Conservation (phyloP, 1,284 basidiomycete species). For the Baeospora myosura region DNA sequence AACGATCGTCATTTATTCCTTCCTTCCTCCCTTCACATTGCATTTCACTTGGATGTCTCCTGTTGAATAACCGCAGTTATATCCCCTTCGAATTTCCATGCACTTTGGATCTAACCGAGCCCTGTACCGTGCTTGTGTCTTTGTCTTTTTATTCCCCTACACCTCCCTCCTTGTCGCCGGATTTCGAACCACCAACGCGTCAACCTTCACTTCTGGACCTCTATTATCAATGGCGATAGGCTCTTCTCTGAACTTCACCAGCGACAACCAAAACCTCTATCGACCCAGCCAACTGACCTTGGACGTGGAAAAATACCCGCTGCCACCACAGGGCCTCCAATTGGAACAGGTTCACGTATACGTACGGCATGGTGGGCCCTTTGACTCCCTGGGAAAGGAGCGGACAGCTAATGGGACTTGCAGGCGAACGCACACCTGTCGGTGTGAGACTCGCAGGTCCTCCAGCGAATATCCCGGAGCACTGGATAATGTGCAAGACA, state of each 20-base stretch:
- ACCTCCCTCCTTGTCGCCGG: no score
- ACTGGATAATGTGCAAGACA: constrained; percentile 64
- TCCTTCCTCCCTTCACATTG: no score
- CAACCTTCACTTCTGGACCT: no score
- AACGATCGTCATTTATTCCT: no score
- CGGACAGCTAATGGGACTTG: neutral
- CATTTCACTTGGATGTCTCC: no score
- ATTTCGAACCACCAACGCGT: no score
- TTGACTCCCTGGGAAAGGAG: constrained; percentile 1
- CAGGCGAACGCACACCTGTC: constrained; percentile 71
- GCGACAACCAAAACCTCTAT: constrained; percentile 10
- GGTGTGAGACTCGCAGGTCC: constrained; percentile 53
- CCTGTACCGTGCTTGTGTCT: no score
- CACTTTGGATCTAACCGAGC: no score
- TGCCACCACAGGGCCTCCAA: constrained; percentile 45
- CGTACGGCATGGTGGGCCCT: constrained; percentile 60
- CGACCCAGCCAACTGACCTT: constrained; percentile 36
- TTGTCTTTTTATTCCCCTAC: no score
- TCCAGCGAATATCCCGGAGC: constrained; percentile 58
- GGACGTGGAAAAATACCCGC: constrained; percentile 54
- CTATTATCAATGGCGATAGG: constrained; percentile 4
- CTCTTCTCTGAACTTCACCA: neutral
- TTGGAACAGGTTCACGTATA: constrained; percentile 71
- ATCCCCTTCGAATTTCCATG: no score
- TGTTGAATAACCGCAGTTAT: no score